phyloP scores from a whole-genome alignment of 2,329 filamentous ascomycete species.

The Setomelanomma holmii region DNA sequence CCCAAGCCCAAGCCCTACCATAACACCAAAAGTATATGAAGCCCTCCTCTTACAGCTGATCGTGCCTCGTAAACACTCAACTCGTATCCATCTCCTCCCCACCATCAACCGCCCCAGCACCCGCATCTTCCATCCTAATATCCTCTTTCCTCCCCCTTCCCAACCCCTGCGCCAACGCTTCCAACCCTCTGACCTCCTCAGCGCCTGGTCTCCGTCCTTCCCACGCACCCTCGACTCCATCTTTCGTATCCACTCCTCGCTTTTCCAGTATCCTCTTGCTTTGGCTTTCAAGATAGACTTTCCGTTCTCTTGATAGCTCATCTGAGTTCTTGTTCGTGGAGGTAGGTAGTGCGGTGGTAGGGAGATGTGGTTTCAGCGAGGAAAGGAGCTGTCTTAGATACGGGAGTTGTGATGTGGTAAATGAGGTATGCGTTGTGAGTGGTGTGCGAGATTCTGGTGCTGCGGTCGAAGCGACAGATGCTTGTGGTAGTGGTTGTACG shows the following conservation, averaged over 20 bases:
- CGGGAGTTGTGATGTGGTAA: slow-evolving; percentile 83
- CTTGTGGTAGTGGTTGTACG: slow-evolving; percentile 46
- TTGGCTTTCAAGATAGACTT: slow-evolving; percentile 83
- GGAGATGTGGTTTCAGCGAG: slow-evolving; percentile 70
- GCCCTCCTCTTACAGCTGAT: neutral
- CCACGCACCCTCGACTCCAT: slow-evolving; percentile 43
- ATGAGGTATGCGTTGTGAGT: slow-evolving; percentile 74
- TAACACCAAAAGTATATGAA: neutral
- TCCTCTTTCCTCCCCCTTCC: slow-evolving; percentile 6
- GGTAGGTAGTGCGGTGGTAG: slow-evolving; percentile 43
- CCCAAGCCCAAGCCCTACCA: neutral
- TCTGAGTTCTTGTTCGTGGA: slow-evolving; percentile 23
- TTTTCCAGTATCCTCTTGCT: slow-evolving; percentile 79
- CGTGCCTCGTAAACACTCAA: slow-evolving; percentile 4
- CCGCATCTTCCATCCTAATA: neutral
- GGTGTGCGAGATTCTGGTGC: slow-evolving; percentile 51
- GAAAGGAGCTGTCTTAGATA: slow-evolving; percentile 75
- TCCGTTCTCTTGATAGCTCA: slow-evolving; percentile 70
- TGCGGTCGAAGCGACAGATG: slow-evolving; percentile 26
- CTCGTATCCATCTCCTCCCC: slow-evolving; percentile 37
- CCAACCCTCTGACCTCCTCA: slow-evolving; percentile 42
- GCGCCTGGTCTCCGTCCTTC: slow-evolving; percentile 31
- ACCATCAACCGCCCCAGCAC: slow-evolving; percentile 7
- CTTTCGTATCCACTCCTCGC: slow-evolving; percentile 66
- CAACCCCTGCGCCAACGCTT: slow-evolving; percentile 32